Evolutionary conservation across 306 rosid genomes (phyloP), one percentile per base, ranked within the genome.

Genomic region (Cyamopsis tetragonoloba): DNA sequence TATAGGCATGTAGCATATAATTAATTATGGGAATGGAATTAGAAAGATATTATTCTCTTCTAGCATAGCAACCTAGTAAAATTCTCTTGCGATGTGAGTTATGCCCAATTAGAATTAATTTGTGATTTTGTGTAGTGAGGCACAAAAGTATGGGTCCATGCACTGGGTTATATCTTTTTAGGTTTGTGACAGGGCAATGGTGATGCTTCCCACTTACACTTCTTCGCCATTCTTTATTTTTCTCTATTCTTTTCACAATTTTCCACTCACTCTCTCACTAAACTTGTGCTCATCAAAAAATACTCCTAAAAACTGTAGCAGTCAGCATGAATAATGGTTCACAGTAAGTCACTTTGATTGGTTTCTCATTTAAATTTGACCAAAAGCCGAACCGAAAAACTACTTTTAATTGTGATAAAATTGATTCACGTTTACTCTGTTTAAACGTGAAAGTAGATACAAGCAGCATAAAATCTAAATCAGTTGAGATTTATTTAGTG

Each of bases 201-300:
- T 79, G 83, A 85, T 77, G 96, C 93, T 72, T 82, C 73, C 88
- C 90, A 86, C 87, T 80, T 44, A 71, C 77, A 66, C 9, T 72
- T 68, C 67, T 35, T 42, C 76, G 13, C 67, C 6, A 62, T 69
- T 83, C 81, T 86, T 74, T 70, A 53, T 49, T 73, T 68, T 77
- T 62, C 47, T 85, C 95, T 64, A 89, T 85, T 85, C 95, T 89
- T 89, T 89, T 87, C 82, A 89, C 85, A 80, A 78, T 80, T 34
- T 15, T 79, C 85, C 87, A 83, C 95, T 83, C 69, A 77, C 69
- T 69, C 85, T 79, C 87, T 76, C 89, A 83, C 83, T 83, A 68
- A 67, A 80, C 73, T 27, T 81, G 68, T 74, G 63, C 71, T 6
- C 32, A 62, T 27, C n/a, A 77, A 39, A 69, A 71, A 30, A 60